phyloP scores from a whole-genome alignment of 257 asterid genomes.

The Solanum virginianum region DNA sequence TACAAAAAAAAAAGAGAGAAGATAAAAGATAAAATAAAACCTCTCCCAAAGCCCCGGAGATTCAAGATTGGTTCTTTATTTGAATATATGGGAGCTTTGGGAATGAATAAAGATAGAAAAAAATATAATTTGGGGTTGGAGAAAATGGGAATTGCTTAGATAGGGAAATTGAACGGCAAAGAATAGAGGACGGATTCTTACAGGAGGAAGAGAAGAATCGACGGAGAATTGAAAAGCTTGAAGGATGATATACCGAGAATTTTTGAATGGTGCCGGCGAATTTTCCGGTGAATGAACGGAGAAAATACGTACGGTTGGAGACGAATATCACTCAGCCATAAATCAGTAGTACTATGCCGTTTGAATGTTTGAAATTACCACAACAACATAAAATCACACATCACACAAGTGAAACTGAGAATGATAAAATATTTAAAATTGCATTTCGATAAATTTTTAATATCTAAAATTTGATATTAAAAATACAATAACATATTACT shows the following conservation, averaged over 20 bases:
- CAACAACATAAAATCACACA: no score
- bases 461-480: not conserved
- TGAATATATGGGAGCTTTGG: not conserved
- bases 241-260: not conserved
- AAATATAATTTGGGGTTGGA: not conserved
- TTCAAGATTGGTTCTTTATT: slow-evolving; percentile 21
- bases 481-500: no score
- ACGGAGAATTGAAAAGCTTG: slow-evolving; percentile 1
- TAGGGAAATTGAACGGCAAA: not conserved
- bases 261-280: not conserved
- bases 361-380: no score
- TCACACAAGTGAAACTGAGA: no score
- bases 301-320: not conserved
- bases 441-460: not conserved
- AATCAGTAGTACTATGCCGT: not conserved
- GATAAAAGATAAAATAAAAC: not conserved
- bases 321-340: slow-evolving; percentile 6
- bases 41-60: slow-evolving; percentile 34
- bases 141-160: slow-evolving; percentile 3
- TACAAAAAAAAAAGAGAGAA: not conserved
- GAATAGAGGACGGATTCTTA: slow-evolving; percentile 6
- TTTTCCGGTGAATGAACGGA: not conserved
- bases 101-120: not conserved
- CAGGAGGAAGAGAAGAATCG: slow-evolving; percentile 39
- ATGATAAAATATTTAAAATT: no score